Conservation (phyloP, 2,329 filamentous ascomycete genomes). For the Clarireedia paspali region DNA sequence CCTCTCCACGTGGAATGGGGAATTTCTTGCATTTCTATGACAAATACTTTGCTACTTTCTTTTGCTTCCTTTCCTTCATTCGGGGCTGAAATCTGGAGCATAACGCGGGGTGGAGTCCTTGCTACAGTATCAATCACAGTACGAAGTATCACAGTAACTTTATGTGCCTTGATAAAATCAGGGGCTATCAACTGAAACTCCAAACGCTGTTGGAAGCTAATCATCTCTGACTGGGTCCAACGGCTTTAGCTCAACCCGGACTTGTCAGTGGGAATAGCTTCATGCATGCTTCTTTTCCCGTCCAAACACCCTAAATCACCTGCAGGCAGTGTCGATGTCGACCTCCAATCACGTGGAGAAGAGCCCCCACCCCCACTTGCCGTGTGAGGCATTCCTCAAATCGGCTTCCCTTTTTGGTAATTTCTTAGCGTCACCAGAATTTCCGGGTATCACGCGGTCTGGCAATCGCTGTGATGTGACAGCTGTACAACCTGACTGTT, state of each 20-base stretch:
- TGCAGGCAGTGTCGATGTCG: too few relatives aligned
- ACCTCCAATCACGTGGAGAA: too few relatives aligned
- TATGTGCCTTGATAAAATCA: background rate
- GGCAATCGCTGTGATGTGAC: background rate
- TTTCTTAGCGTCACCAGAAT: background rate
- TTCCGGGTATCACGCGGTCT: background rate
- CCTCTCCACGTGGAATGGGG: background rate
- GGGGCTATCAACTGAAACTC: background rate
- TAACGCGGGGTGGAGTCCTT: too few relatives aligned
- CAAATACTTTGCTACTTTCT: background rate
- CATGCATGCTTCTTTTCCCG: background rate
- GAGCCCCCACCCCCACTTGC: background rate
- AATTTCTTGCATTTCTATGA: constrained; percentile 3
- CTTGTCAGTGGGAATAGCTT: background rate
- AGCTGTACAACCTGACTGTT: background rate
- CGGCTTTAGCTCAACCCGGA: too few relatives aligned
- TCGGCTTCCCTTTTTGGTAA: background rate
- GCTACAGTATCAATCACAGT: too few relatives aligned
- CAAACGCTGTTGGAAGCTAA: background rate
- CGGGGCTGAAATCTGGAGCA: too few relatives aligned
- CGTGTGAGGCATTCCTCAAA: background rate
- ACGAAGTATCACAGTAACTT: background rate
- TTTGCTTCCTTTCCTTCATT: too few relatives aligned
- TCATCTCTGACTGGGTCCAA: too few relatives aligned
- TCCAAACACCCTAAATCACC: background rate